phyloP scores from a whole-genome alignment of 192 early-diverging fungal species.

The Funneliformis geosporum region DNA sequence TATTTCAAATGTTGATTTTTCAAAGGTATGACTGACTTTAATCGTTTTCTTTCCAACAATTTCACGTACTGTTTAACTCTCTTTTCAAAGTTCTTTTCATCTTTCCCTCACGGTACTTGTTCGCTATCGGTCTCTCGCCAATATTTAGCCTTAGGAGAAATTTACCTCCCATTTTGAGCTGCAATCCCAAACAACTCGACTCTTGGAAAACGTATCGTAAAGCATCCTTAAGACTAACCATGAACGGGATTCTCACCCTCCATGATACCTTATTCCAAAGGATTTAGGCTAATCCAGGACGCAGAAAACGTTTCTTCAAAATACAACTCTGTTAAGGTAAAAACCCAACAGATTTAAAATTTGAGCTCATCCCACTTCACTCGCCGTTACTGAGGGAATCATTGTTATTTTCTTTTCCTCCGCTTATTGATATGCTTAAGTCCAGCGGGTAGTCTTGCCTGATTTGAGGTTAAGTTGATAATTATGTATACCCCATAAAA shows the following conservation, averaged over 20 bases:
- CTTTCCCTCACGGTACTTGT: slow-evolving; percentile 89
- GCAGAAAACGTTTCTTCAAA: slow-evolving; percentile 58
- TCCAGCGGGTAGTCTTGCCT: slow-evolving; percentile 71
- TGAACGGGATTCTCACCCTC: slow-evolving; percentile 77
- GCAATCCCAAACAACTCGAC: slow-evolving; percentile 78
- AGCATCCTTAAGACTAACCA: slow-evolving; percentile 38
- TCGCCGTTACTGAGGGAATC: slow-evolving; percentile 58
- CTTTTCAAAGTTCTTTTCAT: slow-evolving; percentile 84
- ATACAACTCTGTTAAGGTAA: slow-evolving; percentile 56
- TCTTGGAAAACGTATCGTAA: slow-evolving; percentile 63
- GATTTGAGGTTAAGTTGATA: slow-evolving; percentile 55
- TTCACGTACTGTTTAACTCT: slow-evolving; percentile 83
- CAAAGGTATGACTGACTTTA: slow-evolving; percentile 59
- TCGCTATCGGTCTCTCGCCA: slow-evolving; percentile 83
- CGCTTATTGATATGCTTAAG: slow-evolving; percentile 84
- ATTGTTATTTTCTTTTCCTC: slow-evolving; percentile 83
- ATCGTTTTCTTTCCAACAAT: slow-evolving; percentile 80
- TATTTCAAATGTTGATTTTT: slow-evolving; percentile 54
- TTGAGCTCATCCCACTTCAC: slow-evolving; percentile 75
- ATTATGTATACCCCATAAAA: not conserved
- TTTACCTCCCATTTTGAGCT: slow-evolving; percentile 77
- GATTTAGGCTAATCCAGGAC: slow-evolving; percentile 49
- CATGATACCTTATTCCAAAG: slow-evolving; percentile 70
- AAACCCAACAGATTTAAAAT: slow-evolving; percentile 59
- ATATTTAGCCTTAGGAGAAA: slow-evolving; percentile 83